phyloP scores from a whole-genome alignment of 805 yeast genomes.

The Cyberlindnera maritima region DNA sequence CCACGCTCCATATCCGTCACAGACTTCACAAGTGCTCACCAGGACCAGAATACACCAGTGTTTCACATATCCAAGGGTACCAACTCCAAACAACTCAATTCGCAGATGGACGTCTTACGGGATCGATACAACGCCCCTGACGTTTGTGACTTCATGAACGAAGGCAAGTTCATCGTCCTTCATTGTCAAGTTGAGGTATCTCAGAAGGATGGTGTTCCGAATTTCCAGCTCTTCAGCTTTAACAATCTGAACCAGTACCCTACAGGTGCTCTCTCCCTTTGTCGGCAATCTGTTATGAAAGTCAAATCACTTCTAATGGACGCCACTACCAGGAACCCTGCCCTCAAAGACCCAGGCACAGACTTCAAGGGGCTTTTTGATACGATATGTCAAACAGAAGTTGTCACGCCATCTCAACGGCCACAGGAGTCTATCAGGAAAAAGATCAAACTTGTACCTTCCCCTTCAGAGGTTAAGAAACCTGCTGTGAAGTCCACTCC shows the following conservation, averaged over 20 bases:
- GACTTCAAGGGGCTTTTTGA: too few species aligned
- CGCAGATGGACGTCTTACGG: neutral
- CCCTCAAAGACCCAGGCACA: too few species aligned
- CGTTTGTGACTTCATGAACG: neutral
- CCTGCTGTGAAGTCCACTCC: neutral
- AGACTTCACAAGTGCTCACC: neutral
- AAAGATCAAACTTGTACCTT: too few species aligned
- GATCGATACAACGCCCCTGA: neutral
- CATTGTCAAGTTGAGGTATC: neutral
- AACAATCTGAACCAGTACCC: neutral
- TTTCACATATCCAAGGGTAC: neutral
- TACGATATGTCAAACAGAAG: too few species aligned
- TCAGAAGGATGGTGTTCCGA: neutral
- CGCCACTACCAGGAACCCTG: too few species aligned
- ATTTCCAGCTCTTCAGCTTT: neutral
- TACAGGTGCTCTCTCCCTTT: neutral
- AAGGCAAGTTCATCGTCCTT: neutral
- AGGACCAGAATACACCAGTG: neutral
- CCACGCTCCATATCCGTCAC: neutral
- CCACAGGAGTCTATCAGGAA: too few species aligned
- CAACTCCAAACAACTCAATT: too few species aligned
- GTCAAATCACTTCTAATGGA: neutral
- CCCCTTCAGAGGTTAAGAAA: too few species aligned
- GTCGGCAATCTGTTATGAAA: neutral
- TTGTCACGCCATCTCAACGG: too few species aligned